Percentiles rank a stretch among this genome's conserved stretches.
These are phyloP conservation scores for Raphidocelis subcapitata DNA, from an alignment of 139 green algal genomes.

Conservation along the genomic window DNA sequence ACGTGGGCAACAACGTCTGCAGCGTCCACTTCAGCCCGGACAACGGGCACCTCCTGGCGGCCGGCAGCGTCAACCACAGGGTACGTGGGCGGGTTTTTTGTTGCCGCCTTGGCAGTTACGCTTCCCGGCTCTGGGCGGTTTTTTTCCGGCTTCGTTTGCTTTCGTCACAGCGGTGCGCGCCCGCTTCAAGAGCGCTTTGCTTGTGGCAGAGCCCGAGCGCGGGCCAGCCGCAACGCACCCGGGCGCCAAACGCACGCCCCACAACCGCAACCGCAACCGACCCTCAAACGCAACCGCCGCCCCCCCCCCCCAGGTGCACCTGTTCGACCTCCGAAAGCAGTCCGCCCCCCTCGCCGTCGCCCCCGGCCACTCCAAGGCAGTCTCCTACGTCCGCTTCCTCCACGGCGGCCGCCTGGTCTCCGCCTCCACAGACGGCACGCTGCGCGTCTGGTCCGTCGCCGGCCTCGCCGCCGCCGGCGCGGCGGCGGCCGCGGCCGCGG, in stretches of 20 bases:
- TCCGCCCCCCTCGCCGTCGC: neutral
- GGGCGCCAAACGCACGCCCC: no score
- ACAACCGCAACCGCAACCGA: no score
- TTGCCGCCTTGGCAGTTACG: no score
- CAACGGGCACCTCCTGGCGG: constrained; percentile 69
- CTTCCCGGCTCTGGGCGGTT: constrained; percentile 77
- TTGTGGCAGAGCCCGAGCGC: constrained; percentile 67
- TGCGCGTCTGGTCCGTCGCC: constrained; percentile 66
- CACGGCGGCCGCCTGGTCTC: constrained; percentile 65
- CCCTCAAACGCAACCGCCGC: no score
- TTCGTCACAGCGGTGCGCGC: constrained; percentile 84
- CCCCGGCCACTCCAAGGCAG: constrained; percentile 52
- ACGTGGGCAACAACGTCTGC: constrained; percentile 85
- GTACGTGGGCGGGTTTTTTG: constrained; percentile 59
- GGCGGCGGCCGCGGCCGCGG: neutral
- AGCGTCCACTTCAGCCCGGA: constrained; percentile 81
- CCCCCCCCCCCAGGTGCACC: constrained; percentile 5
- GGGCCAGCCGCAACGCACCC: no score
- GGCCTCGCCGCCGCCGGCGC: neutral
- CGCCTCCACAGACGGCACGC: constrained; percentile 87
- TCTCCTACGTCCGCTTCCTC: constrained; percentile 92
- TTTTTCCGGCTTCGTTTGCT: constrained; percentile 43
- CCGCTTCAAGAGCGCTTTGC: constrained; percentile 36
- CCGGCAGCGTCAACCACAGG: constrained; percentile 63
- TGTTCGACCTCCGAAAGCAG: constrained; percentile 45